Base-by-base conservation (phyloP, 139 green algal species). In the Chlamydomonas asymmetrica region DNA sequence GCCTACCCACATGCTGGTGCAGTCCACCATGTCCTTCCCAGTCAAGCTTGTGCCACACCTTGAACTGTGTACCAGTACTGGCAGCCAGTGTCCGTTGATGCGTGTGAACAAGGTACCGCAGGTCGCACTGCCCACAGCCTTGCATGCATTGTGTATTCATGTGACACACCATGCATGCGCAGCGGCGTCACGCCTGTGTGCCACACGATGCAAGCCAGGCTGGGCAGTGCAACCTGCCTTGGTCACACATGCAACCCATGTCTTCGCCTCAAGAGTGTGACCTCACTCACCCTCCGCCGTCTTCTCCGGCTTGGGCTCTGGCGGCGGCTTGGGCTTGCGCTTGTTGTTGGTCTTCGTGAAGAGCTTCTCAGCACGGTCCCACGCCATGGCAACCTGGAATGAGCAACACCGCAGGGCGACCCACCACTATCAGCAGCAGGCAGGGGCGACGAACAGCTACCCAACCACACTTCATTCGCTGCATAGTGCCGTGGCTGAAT, bases 271-370 rank as follows among this genome's bases (percentile, higher is more conserved):
- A 37, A 9, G 18, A 52, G 64, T 65, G 22, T 9, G 22, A 10
- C 48, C 65, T 31, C 38, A 64, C 31, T 48, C 65, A 5, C 25
- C 71, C 13, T 39, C 66, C 13, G 68, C 65, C 41, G 76, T 63
- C 9, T 65, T 80, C 38, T 69, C 56, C 3, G 74, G n/a, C n/a
- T n/a, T 67, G 22, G 71, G 54, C 59, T 82, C 66, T 45, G 79
- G 77, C 25, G 82, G 79, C 20, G 84, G 84, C 70, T 88, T 91
- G 49, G 90, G 90, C 76, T 88, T 85, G 41, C 74, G 79, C 80
- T 92, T 92, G 80, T 81, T 91, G 80, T 90, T 88, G 5, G 91
- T 43, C 74, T 82, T 79, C n/a, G 76, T 87, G 68, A 91, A 89
- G 5, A 71, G 66, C 76, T 86, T 86, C 29, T 88, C 64, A 23